phyloP scores from a whole-genome alignment of 305 asterid genomes.

The Withania somnifera region DNA sequence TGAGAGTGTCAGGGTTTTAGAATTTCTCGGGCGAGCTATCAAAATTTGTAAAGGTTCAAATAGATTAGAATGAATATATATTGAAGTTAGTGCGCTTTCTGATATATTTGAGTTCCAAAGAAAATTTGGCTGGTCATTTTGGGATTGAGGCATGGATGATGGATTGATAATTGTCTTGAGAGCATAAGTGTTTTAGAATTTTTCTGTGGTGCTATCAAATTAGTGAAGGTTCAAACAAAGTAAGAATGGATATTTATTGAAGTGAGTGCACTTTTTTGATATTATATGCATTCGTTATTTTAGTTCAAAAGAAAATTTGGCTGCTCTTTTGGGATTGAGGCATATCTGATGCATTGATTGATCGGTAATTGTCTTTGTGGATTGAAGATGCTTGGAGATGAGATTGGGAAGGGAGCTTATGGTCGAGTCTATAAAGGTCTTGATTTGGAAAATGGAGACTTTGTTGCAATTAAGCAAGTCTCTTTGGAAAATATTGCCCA shows the following conservation, averaged over 20 bases:
- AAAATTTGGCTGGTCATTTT: not conserved
- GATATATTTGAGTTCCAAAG: not conserved
- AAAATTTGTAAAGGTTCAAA: not conserved
- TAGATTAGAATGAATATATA: not conserved
- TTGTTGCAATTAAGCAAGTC: conserved; percentile 96
- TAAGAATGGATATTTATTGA: not conserved
- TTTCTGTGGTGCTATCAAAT: not conserved
- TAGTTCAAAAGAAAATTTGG: not conserved
- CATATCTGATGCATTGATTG: not conserved
- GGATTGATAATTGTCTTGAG: not conserved
- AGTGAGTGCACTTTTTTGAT: not conserved
- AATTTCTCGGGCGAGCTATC: not conserved
- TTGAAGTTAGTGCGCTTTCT: not conserved
- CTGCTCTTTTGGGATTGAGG: not conserved
- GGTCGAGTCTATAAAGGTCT: conserved; percentile 97
- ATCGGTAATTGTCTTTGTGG: not conserved
- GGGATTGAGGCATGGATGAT: not conserved
- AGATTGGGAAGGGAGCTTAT: conserved; percentile 97
- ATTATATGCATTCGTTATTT: not conserved
- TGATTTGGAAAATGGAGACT: conserved; percentile 96
- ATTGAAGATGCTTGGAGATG: conserved; percentile 94
- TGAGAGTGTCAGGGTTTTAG: not conserved
- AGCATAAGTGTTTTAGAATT: not conserved
- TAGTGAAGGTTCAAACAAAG: not conserved
- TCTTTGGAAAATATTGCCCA: conserved; percentile 91